Conservation (phyloP, 495 filamentous ascomycete genomes). For the Aspergillus panamensis region DNA sequence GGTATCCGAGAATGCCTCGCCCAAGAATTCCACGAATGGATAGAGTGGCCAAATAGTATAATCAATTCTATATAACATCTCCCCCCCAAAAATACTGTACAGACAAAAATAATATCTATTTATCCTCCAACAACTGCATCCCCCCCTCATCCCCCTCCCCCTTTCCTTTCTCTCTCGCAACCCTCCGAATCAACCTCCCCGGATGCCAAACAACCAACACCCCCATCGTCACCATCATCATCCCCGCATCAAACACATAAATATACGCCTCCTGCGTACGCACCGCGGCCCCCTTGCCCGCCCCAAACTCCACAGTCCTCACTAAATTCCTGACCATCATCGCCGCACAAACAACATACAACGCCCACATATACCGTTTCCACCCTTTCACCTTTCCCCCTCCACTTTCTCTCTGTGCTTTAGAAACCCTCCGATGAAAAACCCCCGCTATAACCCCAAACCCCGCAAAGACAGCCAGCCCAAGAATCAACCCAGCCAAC, state of each 20-base stretch:
- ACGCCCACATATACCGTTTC: constrained; percentile 34
- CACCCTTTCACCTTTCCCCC: constrained; percentile 23
- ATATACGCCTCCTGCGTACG: constrained; percentile 36
- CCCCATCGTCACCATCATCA: constrained; percentile 30
- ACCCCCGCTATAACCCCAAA: constrained; percentile 28
- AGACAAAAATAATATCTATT: background rate
- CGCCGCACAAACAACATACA: constrained; percentile 37
- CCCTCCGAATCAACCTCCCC: constrained; percentile 30
- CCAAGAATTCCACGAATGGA: constrained; percentile 24
- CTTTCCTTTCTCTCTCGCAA: background rate
- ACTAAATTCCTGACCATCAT: constrained; percentile 43
- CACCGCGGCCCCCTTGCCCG: constrained; percentile 18
- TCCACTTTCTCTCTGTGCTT: too few species aligned
- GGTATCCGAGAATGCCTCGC: constrained; percentile 28
- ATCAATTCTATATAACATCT: too few species aligned
- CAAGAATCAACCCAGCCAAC: constrained; percentile 32
- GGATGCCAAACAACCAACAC: constrained; percentile 33
- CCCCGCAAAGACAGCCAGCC: constrained; percentile 29
- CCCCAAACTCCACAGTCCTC: constrained; percentile 42
- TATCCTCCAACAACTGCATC: background rate
- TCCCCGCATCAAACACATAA: constrained; percentile 38
- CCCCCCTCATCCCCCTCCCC: background rate
- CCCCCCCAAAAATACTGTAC: too few species aligned
- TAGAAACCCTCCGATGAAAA: constrained; percentile 24
- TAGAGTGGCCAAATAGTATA: constrained; percentile 30